Conservation (phyloP, 768 basidiomycete species). For the Hygrocybe coccinea region DNA sequence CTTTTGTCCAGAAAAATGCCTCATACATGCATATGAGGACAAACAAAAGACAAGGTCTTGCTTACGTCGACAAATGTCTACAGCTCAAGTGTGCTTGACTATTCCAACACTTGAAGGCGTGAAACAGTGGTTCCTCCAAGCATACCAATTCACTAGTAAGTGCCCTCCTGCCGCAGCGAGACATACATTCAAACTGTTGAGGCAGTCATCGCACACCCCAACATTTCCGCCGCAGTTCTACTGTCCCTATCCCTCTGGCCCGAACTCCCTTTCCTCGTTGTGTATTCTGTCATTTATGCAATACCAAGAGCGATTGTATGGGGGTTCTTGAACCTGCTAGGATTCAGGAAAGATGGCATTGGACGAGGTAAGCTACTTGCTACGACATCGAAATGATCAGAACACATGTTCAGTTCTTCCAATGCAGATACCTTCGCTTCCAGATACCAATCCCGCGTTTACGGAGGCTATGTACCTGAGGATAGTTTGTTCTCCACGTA, state of each 20-base stretch:
- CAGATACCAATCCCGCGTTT: conserved; percentile 3
- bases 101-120: background rate
- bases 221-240: background rate
- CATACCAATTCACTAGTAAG: background rate
- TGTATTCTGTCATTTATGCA: background rate
- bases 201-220: conserved; percentile 3
- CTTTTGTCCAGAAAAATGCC: too few species aligned
- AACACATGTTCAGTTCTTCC: background rate
- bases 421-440: conserved; percentile 1
- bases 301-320: background rate
- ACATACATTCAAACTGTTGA: too few species aligned
- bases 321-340: background rate
- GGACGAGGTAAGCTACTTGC: background rate
- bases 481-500: conserved; percentile 2
- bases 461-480: conserved; percentile 5
- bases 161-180: background rate
- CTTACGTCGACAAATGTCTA: too few species aligned
- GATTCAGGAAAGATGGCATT: conserved; percentile 1
- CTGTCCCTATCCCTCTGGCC: background rate
- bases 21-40: too few species aligned
- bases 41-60: too few species aligned
- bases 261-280: background rate
- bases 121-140: background rate
- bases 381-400: background rate
- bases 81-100: background rate